Conservation (phyloP, 2,329 filamentous ascomycete species). For the Aureobasidium mangrovei region DNA sequence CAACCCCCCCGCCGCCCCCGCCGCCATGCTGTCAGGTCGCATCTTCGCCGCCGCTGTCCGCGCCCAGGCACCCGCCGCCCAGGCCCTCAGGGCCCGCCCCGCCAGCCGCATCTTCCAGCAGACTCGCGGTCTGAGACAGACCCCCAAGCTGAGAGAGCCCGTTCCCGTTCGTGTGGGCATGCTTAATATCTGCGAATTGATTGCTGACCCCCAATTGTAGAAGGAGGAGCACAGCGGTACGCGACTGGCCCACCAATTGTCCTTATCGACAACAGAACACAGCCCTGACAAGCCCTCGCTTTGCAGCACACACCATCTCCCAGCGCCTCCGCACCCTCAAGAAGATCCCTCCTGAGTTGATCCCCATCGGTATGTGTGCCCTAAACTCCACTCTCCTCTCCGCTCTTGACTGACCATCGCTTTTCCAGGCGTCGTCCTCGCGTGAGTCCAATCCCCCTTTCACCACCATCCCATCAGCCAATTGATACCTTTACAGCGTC, state of each 20-base stretch:
- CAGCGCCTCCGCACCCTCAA: conserved; percentile 86
- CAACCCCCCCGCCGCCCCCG: background rate
- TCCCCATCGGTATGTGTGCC: conserved; percentile 70
- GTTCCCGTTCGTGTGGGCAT: conserved; percentile 24
- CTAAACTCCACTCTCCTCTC: conserved; percentile 1
- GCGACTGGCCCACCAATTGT: conserved; percentile 16
- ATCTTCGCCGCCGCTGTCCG: conserved; percentile 28
- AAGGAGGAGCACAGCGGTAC: conserved; percentile 58
- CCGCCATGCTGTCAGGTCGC: conserved; percentile 32
- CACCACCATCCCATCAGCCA: conserved; percentile 9
- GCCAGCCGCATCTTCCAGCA: conserved; percentile 20
- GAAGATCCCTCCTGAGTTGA: conserved; percentile 86
- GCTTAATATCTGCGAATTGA: background rate
- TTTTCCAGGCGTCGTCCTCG: conserved; percentile 68
- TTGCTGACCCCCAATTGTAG: conserved; percentile 30
- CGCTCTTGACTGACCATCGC: background rate
- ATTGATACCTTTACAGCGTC: conserved; percentile 35
- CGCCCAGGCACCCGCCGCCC: conserved; percentile 19
- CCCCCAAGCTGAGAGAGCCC: conserved; percentile 23
- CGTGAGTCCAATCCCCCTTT: conserved; percentile 44
- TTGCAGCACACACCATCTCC: conserved; percentile 84
- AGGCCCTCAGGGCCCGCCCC: conserved; percentile 12
- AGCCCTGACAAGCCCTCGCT: background rate
- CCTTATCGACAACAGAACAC: background rate
- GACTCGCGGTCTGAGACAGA: conserved; percentile 25